Evolutionary conservation across 164 flowering plant genomes (phyloP), one percentile per base, ranked within the genome.

Genomic region (Warburgia ugandensis): DNA sequence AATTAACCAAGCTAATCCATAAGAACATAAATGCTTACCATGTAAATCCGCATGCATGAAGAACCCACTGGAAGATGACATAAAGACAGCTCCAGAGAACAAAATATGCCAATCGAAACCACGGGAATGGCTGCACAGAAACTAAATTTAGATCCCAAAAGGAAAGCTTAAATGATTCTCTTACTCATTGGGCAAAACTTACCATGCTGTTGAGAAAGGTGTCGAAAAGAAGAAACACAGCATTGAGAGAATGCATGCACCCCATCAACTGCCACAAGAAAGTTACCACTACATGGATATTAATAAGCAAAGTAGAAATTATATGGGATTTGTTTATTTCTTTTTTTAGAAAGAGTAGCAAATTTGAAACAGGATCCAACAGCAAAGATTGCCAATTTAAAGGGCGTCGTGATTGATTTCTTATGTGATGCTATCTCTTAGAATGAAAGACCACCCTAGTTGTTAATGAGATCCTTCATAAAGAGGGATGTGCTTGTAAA

Each of bases 231-330:
- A 81, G 82, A 56, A 81, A 76, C 36, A 68, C 50, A 22, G 67
- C 62, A 65, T 84, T 84, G 61, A 81, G 53, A 38, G 67, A 31
- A 64, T 84, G 89, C 83, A 81, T 77, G 73, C 78, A 71, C 12
- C 73, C 82, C 74, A 68, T 70, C 62, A 81, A 55, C 94, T 81
- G 83, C 55, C 59, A 66, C 55, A 31, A 44, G 60, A 30, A 12
- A 7, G 29, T 43, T 26, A 44, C 17, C 56, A 51, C n/a, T 9
- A 50, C 45, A 46, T 46, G 17, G 31, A 44, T 1, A 4, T 0
- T 17, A 11, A n/a, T 27, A 39, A 52, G 9, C 12, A 19, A 5
- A 39, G 17, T 16, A 36, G 48, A 47, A 21, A 17, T 7, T 8
- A 7, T 29, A 19, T 26, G 35, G 20, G 16, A 12, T 19, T n/a